A percentile compares a stretch with the other conserved stretches of the same genome.
These are phyloP conservation scores for Plasmodium billcollinsi DNA, from an alignment of 169 alveolate species.

Conservation along the genomic window DNA sequence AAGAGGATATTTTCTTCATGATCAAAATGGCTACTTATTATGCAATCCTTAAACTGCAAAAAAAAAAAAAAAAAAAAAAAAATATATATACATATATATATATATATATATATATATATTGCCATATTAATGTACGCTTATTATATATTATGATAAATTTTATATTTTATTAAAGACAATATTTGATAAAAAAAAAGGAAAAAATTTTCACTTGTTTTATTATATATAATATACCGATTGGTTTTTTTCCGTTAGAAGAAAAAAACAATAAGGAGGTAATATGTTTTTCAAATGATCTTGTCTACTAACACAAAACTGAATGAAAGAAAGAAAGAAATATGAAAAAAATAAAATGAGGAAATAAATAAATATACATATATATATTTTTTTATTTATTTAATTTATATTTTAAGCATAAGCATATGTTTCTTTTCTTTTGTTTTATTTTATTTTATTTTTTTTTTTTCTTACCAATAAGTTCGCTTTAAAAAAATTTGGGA, in stretches of 20 bases:
- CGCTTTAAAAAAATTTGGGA: constrained; percentile 50
- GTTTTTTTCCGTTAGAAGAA: constrained; percentile 37
- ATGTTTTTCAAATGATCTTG: constrained; percentile 59
- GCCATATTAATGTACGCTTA: no score
- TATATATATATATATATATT: background rate
- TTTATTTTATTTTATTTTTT: background rate
- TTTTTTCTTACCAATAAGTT: constrained; percentile 26
- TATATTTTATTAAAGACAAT: no score
- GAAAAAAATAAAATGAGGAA: background rate
- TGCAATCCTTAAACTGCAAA: constrained; percentile 52
- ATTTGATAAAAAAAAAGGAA: no score
- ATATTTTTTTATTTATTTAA: background rate
- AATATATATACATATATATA: background rate
- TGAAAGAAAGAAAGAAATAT: background rate
- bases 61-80: constrained; percentile 13
- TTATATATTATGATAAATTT: no score
- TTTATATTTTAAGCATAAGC: no score
- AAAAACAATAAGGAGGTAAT: constrained; percentile 51
- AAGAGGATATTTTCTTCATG: constrained; percentile 46
- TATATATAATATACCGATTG: background rate
- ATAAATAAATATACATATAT: background rate
- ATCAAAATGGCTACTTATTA: constrained; percentile 62
- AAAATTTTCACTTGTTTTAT: no score
- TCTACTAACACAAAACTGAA: constrained; percentile 64
- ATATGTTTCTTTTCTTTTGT: background rate